Base-by-base conservation (phyloP, 2,329 filamentous ascomycete genomes). In the Penicillium sp. region DNA sequence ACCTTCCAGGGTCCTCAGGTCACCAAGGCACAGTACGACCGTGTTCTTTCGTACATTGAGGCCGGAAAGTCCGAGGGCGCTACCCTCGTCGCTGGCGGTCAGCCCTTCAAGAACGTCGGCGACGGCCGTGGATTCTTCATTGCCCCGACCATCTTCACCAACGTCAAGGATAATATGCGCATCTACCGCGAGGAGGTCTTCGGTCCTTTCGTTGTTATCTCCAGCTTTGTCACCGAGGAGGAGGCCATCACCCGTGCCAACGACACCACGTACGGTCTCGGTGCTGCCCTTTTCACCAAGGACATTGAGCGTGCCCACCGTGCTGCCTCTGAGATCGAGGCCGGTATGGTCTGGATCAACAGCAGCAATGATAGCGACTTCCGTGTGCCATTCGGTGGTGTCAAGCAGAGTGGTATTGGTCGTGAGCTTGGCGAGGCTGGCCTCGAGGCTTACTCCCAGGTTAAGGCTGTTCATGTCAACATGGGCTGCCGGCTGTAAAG, bases 271-370 rank as follows among this genome's bases (percentile, higher is more conserved):
- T 73, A 72, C 52, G 71, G 71, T 33, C 64, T 73, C 8, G 71
- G 71, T 9, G 71, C 71, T 14, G 71, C 71, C n/a, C 35, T 73
- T 29, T 73, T 73, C 64, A 73, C 71, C 0, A 77, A 83, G 63
- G 83, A 90, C 68, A 84, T 90, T 64, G 83, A 83, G 65, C 83
- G 82, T 62, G 87, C 85, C 3, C 82, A 84, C 67, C 78, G 82
- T 1, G 73, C 85, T 3, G 77, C 80, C 2, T 74, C 79, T 3
- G 76, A 79, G 47, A 77, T 90, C 46, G 86, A 90, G 70, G 82
- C 84, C 13, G 88, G 88, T 29, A 89, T 88, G 82, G 86, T 90
- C 3, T 88, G 86, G 77, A 83, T 90, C 68, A 90, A 90, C 65
- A 83, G 79, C 63, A 82, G 80, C 72, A 82, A 79, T 55, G 75